Conservation (phyloP, 352 stramenopile species). For the Ophiocytium majus region DNA sequence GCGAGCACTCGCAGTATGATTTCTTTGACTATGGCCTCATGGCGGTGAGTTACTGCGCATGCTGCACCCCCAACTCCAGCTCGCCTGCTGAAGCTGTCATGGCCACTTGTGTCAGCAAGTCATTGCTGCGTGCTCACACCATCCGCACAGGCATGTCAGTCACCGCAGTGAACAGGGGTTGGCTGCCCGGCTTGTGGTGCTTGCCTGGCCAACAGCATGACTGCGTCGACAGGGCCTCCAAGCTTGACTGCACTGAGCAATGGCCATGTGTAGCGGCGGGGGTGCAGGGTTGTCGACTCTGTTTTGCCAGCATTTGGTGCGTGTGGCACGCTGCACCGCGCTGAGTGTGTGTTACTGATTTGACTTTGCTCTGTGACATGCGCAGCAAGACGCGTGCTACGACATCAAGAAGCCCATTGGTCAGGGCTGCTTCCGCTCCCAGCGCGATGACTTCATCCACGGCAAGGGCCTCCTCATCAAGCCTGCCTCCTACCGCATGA, state of each 20-base stretch:
- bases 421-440: not conserved
- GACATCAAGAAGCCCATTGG: not conserved
- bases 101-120: no score
- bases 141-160: not conserved
- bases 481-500: not conserved
- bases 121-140: not conserved
- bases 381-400: slow-evolving; percentile 3
- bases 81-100: no score
- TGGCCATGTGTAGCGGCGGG: no score
- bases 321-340: no score
- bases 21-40: no score
- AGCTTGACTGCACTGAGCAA: no score
- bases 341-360: no score
- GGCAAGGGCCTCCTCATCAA: not conserved
- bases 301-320: not conserved
- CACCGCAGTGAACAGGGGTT: not conserved
- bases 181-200: not conserved
- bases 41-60: no score
- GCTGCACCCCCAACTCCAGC: no score
- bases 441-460: not conserved
- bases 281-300: no score
- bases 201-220: not conserved
- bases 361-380: no score
- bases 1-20: slow-evolving; percentile 9
- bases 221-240: no score